Evolutionary conservation across 495 filamentous ascomycete species (phyloP), one percentile per base, ranked within the genome.

Genomic region (Hyaloscypha variabilis): DNA sequence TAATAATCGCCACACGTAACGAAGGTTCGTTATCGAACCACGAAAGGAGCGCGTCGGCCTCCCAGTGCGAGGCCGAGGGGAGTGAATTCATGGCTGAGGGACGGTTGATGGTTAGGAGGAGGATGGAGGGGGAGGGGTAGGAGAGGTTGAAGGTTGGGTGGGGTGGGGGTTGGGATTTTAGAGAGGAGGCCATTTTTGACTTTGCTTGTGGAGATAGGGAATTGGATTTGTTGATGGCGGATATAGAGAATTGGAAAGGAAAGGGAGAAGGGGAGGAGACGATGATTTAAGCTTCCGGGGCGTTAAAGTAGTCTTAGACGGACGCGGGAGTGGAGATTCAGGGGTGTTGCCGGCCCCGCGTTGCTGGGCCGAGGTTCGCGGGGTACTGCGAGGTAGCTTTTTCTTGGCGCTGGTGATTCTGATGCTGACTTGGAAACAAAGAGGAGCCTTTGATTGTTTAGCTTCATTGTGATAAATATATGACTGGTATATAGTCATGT

Each of bases 71-170:
- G 24, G 19, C 21, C 3, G 30, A 56, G 10, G 66, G 65, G 29
- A 70, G 60, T 14, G 80, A 79, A 78, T 90, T 91, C 75, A 90
- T 83, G 31, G 77, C 72, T 26, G 74, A 67, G 3, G 85, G 83
- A 2, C 87, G 85, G 77, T 86, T 85, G 76, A 91, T 82, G 0
- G 87, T 89, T 28, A 86, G 78, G 60, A 90, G 81, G 26, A 90
- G 79, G 69, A 89, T 76, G 65, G 84, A 75, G 2, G 79, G 81
- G 6, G 75, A 64, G 0, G 87, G 88, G 74, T 85, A 88, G 67
- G 81, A 76, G 67, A 88, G 60, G 63, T 79, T 49, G 58, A 78
- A 73, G 39, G 65, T 62, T 14, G 57, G 6, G 51, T 46, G 46
- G 10, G 36, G 25, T 2, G 64, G 64, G 1, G 64, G 64, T 50